Evolutionary conservation across 441 rosid species (phyloP).

Genomic region (Capsella rubella): DNA sequence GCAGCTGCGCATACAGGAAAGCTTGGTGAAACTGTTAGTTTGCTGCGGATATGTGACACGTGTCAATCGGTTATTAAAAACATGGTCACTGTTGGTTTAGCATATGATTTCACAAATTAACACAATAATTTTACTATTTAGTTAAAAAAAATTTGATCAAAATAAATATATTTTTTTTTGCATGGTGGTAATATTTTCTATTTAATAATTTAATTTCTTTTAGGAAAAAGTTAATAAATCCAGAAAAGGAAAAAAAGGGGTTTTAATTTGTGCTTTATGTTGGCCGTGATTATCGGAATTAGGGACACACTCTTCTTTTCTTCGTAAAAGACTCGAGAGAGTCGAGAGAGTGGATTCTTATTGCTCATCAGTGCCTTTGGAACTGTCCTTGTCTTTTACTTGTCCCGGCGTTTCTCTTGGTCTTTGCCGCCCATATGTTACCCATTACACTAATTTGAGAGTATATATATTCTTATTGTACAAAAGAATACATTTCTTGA

Average conservation of each 20-base stretch:
- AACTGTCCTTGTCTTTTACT: slow-evolving; percentile 39
- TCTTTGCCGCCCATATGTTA: slow-evolving; percentile 18
- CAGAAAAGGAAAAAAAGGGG: slow-evolving; percentile 9
- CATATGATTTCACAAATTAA: no score
- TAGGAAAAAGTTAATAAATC: not conserved
- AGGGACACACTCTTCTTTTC: slow-evolving; percentile 16
- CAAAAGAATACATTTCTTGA: no score
- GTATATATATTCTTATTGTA: not conserved
- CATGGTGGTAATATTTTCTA: not conserved
- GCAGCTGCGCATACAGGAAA: slow-evolving; percentile 19
- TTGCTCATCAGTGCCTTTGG: slow-evolving; percentile 29
- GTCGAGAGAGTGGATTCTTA: slow-evolving; percentile 30
- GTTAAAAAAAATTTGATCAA: no score
- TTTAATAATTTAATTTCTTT: not conserved
- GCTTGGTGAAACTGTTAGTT: not conserved
- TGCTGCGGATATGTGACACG: not conserved
- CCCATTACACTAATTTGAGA: not conserved
- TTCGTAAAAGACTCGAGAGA: slow-evolving; percentile 4
- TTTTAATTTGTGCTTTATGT: slow-evolving; percentile 24
- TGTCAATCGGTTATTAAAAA: no score
- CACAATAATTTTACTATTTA: no score
- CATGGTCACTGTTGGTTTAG: not conserved
- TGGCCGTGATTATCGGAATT: slow-evolving; percentile 43
- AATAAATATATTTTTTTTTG: no score
- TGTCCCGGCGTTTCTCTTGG: slow-evolving; percentile 30